Conservation (phyloP, 176 grass and related monocot genomes). For the Areca catechu region DNA sequence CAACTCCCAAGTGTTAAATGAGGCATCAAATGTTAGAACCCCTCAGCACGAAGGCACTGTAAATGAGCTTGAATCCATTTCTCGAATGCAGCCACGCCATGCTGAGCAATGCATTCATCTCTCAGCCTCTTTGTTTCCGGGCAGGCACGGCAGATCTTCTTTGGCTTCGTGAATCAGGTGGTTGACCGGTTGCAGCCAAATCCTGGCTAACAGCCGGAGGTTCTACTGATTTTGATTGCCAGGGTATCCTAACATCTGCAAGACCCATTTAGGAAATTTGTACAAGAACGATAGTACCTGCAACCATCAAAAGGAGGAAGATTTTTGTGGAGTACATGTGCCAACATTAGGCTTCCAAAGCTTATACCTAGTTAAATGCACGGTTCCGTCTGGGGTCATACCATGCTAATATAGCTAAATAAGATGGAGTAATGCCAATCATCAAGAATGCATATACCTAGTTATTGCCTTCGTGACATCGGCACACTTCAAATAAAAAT, state of each 20-base stretch:
- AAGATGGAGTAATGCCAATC: no score
- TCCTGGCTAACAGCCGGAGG: slow-evolving; percentile 17
- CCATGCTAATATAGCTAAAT: no score
- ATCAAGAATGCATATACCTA: no score
- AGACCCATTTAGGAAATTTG: slow-evolving; percentile 15
- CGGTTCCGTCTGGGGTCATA: no score
- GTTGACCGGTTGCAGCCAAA: slow-evolving; percentile 6
- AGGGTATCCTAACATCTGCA: slow-evolving; percentile 10
- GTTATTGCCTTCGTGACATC: no score
- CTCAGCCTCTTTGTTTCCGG: slow-evolving; percentile 84
- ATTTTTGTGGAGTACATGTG: no score
- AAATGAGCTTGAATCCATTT: slow-evolving; percentile 83
- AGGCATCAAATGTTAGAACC: slow-evolving; percentile 62
- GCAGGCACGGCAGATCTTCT: slow-evolving; percentile 84
- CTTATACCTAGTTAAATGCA: no score
- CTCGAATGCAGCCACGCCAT: slow-evolving; percentile 56
- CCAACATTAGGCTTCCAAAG: no score
- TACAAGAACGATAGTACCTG: no score
- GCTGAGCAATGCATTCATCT: slow-evolving; percentile 72
- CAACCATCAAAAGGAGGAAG: no score
- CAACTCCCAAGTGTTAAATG: neutral
- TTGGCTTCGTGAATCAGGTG: slow-evolving; percentile 45
- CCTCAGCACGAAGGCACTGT: slow-evolving; percentile 58
- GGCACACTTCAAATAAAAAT: no score
- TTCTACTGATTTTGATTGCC: slow-evolving; percentile 1